Percentiles rank a stretch among this genome's conserved stretches.
Evolutionary conservation across 2,329 filamentous ascomycete genomes (phyloP).

Genomic region (Colletotrichum chlorophyti): DNA sequence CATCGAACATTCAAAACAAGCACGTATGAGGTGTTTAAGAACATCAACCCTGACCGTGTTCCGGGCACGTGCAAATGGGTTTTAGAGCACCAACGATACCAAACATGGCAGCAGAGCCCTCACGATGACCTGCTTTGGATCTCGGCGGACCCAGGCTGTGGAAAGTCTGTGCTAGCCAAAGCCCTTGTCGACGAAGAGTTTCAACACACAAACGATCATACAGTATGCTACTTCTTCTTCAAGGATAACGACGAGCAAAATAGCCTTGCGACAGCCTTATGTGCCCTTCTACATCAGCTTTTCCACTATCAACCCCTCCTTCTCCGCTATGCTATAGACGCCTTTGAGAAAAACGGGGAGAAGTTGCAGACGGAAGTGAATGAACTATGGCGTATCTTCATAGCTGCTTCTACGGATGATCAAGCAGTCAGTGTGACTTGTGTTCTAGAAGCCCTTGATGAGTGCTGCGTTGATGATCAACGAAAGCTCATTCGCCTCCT

Average conservation of each 20-base stretch:
- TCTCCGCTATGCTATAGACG: conserved; percentile 29
- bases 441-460: conserved; percentile 24
- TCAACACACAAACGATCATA: conserved; percentile 8
- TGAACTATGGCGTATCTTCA: conserved; percentile 21
- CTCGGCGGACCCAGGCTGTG: conserved; percentile 47
- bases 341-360: conserved; percentile 31
- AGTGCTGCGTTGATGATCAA: conserved; percentile 4
- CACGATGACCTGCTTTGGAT: conserved; percentile 42
- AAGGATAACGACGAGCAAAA: conserved; percentile 44
- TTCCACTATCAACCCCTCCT: conserved; percentile 36
- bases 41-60: conserved; percentile 37
- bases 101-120: conserved; percentile 33
- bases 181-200: conserved; percentile 41
- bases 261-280: conserved; percentile 37
- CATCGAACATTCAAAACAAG: conserved; percentile 35
- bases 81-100: conserved; percentile 36
- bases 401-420: conserved; percentile 6
- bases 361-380: conserved; percentile 26
- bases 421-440: background rate
- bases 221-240: conserved; percentile 46
- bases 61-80: conserved; percentile 42
- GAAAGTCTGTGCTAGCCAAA: conserved; percentile 46
- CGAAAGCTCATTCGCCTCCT: background rate
- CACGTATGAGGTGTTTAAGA: conserved; percentile 37
- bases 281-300: conserved; percentile 44